These are phyloP conservation scores for Cajanus cajan DNA, from an alignment of 306 rosid genomes.

Conservation along the genomic window DNA sequence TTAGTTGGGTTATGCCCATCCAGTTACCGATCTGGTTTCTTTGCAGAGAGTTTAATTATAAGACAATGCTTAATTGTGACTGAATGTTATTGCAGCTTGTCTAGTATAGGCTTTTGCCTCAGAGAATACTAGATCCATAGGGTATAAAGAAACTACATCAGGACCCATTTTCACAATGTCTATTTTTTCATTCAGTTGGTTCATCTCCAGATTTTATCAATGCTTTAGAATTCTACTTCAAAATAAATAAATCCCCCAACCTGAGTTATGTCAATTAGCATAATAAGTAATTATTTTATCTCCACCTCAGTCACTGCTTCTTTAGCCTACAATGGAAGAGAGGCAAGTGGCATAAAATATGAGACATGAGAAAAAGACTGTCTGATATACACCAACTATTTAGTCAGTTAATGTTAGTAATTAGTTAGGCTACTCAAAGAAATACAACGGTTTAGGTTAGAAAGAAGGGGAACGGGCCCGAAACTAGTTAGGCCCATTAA, in stretches of 20 bases:
- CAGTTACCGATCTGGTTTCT: not conserved
- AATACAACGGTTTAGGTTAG: not conserved
- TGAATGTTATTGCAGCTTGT: not conserved
- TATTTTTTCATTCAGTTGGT: slow-evolving; percentile 10
- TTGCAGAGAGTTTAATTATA: not conserved
- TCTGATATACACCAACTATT: too few species aligned
- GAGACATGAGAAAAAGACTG: too few species aligned
- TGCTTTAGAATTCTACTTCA: not conserved
- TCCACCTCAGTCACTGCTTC: not conserved
- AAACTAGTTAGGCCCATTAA: not conserved
- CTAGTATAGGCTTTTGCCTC: not conserved
- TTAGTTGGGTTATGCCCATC: not conserved
- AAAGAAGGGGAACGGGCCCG: not conserved
- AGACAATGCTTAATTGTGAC: not conserved
- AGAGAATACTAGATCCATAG: not conserved
- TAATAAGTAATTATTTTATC: not conserved
- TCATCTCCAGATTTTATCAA: not conserved
- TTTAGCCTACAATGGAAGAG: not conserved
- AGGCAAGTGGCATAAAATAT: not conserved
- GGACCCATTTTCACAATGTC: not conserved
- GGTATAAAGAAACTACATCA: not conserved
- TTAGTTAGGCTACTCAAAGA: not conserved
- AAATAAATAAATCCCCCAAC: not conserved
- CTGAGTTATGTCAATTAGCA: not conserved
- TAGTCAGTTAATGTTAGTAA: not conserved